Evolutionary conservation across 192 early-diverging fungal genomes (phyloP).

Genomic region (Podila epicladia): DNA sequence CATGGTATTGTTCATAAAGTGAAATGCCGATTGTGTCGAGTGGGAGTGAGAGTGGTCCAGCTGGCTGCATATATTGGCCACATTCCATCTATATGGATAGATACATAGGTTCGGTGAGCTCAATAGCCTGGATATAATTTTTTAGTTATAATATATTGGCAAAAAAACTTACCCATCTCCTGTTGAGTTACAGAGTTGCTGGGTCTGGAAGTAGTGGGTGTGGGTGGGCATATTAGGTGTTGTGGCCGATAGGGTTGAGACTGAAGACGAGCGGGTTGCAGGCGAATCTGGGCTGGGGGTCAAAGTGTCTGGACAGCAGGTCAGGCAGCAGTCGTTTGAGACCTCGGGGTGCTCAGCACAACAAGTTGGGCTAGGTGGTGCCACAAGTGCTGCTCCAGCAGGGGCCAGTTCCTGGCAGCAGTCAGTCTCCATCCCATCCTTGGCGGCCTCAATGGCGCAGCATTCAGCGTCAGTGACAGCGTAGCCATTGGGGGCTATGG

Average conservation of each 20-base stretch:
- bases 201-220: conserved; percentile 2
- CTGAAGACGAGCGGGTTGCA: conserved; percentile 7
- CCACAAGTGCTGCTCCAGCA: conserved; percentile 2
- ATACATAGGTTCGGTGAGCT: too few species aligned
- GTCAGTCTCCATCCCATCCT: conserved; percentile 42
- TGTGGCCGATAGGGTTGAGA: conserved; percentile 15
- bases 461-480: conserved; percentile 30
- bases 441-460: conserved; percentile 31
- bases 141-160: neutral
- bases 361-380: conserved; percentile 23
- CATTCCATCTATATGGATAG: conserved; percentile 7
- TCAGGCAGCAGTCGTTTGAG: conserved; percentile 39
- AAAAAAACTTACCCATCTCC: conserved; percentile 20
- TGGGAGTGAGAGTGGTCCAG: neutral
- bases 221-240: conserved; percentile 1
- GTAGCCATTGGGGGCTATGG: conserved; percentile 11
- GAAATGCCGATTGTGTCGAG: conserved; percentile 24
- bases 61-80: conserved; percentile 1
- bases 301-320: conserved; percentile 41
- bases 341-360: conserved; percentile 47
- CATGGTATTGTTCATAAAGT: conserved; percentile 15
- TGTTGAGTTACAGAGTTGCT: conserved; percentile 18
- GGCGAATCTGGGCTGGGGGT: conserved; percentile 14
- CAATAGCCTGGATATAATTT: too few species aligned
- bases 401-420: conserved; percentile 42